A percentile compares a stretch with the other conserved stretches of the same genome.
Evolutionary conservation across 495 filamentous ascomycete genomes (phyloP).

Genomic region (Symbiotaphrina buchneri): DNA sequence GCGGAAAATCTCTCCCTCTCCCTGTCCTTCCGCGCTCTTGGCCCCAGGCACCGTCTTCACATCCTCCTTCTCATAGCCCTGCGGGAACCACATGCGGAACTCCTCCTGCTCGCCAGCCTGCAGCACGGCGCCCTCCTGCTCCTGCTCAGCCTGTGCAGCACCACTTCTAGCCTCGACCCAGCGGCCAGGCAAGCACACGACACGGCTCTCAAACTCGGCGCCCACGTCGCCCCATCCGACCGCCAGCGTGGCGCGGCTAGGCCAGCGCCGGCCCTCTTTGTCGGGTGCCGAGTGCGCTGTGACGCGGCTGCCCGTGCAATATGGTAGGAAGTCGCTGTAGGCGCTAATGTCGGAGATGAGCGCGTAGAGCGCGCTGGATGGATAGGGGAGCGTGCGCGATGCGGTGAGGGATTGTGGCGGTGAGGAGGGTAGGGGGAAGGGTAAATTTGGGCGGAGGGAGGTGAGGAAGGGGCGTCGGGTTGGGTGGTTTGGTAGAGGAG

Average conservation of each 20-base stretch:
- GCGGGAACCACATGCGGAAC: no score
- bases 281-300: slow-evolving; percentile 31
- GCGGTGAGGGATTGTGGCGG: slow-evolving; percentile 37
- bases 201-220: slow-evolving; percentile 53
- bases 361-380: slow-evolving; percentile 42
- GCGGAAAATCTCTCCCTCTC: slow-evolving; percentile 33
- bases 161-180: slow-evolving; percentile 69
- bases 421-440: no score
- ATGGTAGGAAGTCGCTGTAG: slow-evolving; percentile 70
- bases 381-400: slow-evolving; percentile 60
- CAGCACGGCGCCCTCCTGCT: no score
- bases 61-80: no score
- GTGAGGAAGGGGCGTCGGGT: slow-evolving; percentile 11
- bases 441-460: slow-evolving; percentile 7
- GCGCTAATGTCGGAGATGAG: slow-evolving; percentile 65
- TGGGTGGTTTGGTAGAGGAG: slow-evolving; percentile 14
- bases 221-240: slow-evolving; percentile 67
- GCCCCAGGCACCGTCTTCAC: slow-evolving; percentile 7
- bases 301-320: slow-evolving; percentile 50
- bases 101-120: no score
- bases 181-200: slow-evolving; percentile 44
- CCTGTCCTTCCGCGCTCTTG: slow-evolving; percentile 9
- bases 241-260: slow-evolving; percentile 52
- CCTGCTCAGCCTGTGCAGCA: no score
- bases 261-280: slow-evolving; percentile 25